These are phyloP conservation scores for Phytopythium ostracodes DNA, from an alignment of 352 stramenopile species.

Conservation along the genomic window DNA sequence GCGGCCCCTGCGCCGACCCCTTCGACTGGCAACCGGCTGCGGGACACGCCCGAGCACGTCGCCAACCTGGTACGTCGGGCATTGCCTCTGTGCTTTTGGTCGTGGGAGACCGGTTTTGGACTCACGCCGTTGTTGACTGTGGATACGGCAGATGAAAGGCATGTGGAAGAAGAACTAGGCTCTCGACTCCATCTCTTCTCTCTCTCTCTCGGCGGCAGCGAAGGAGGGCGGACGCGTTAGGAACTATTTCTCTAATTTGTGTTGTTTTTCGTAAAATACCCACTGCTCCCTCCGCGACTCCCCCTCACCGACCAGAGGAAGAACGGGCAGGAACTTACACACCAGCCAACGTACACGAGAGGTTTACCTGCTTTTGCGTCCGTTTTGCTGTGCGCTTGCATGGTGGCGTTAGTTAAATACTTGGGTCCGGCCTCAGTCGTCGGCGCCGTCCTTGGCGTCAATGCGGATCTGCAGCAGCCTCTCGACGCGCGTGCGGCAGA, in stretches of 20 bases:
- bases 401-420: no score
- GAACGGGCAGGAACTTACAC: not conserved
- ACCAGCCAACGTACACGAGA: not conserved
- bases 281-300: not conserved
- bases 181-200: not conserved
- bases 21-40: conserved; percentile 23
- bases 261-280: conserved; percentile 24
- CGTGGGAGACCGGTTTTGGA: no score
- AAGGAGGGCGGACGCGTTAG: conserved; percentile 10
- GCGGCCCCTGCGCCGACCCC: conserved; percentile 27
- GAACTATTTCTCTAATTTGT: conserved; percentile 15
- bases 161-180: conserved; percentile 84
- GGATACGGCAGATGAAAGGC: conserved; percentile 55
- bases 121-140: no score
- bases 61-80: conserved; percentile 40
- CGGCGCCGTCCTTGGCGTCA: conserved; percentile 33
- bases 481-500: conserved; percentile 75
- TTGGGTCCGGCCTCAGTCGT: conserved; percentile 16
- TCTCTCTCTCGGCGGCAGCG: conserved; percentile 5
- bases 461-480: conserved; percentile 78
- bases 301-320: not conserved
- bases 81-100: not conserved
- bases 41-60: conserved; percentile 42
- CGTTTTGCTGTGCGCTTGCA: no score
- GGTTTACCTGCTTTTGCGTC: not conserved